Base-by-base conservation (phyloP, 1,284 basidiomycete genomes). In the Bjerkandera adusta region DNA sequence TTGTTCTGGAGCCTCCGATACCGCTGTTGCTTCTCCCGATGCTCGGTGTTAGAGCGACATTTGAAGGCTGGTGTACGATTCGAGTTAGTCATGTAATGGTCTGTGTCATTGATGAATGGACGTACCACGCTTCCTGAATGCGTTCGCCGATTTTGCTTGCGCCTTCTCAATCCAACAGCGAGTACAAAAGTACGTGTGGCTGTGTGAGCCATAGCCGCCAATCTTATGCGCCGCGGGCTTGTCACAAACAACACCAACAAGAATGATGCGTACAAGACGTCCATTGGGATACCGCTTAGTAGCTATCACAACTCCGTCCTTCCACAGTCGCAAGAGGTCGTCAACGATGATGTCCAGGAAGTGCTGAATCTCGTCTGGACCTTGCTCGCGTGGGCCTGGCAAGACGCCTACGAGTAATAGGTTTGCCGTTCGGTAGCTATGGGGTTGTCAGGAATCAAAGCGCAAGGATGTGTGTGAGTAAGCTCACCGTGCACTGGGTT, bases 191-290 rank as follows among this genome's bases (percentile, higher is more conserved):
- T 58, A 60, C 2, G 55, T 63, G 35, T 67, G 66, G 2, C 39
- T 44, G 42, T 65, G 65, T 0, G 63, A 62, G 0, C 57, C 63
- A 49, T 65, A 69, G 0, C 69, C 67, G 1, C 61, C 66, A 5
- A 64, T 36, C 42, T 70, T 70, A 47, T 67, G 64, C 0, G 62
- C 64, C 1, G 68, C 67, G 0, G 66, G 68, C 36, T 69, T 68
- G 41, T 70, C 64, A 32, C 67, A 70, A 1, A 66, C 51, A 1
- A 70, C 55, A 4, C 56, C 58, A 4, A 67, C 57, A 0, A 70
- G 51, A 0, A 60, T 55, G 2, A 68, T 57, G 1, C 64, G 57
- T 1, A 68, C 57, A 1, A 57, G 59, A 8, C 56, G 56, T 8
- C 44, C 66, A n/a, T 53, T 3, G 2, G 61, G 60, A 38, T 45